Conservation (phyloP, 768 basidiomycete genomes). For the Amanita polypyramis region DNA sequence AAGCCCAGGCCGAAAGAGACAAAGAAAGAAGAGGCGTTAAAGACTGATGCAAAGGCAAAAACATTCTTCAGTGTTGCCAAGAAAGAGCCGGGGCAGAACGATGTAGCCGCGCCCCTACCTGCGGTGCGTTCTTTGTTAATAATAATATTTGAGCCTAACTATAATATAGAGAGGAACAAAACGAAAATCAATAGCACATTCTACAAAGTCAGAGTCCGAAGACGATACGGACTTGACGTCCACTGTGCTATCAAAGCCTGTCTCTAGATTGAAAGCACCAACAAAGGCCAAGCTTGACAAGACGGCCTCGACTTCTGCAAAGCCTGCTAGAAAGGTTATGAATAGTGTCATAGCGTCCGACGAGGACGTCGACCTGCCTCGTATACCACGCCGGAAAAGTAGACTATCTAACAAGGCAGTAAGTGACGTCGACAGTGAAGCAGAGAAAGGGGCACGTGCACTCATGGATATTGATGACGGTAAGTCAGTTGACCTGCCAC, state of each 20-base stretch:
- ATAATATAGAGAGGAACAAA: constrained; percentile 25
- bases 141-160: not conserved
- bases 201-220: constrained; percentile 18
- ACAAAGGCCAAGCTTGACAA: not conserved
- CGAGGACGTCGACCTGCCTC: constrained; percentile 39
- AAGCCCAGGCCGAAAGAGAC: constrained; percentile 31
- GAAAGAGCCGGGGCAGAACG: constrained; percentile 11
- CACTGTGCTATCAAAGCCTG: not conserved
- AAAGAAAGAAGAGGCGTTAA: constrained; percentile 13
- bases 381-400: constrained; percentile 12
- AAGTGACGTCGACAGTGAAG: constrained; percentile 24
- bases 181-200: constrained; percentile 30
- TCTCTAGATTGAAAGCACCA: constrained; percentile 7
- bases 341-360: constrained; percentile 48
- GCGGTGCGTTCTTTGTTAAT: constrained; percentile 1
- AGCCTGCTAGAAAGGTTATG: constrained; percentile 21
- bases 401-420: constrained; percentile 19
- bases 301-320: not conserved
- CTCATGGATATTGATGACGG: constrained; percentile 79
- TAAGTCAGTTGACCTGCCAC: constrained; percentile 15
- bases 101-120: constrained; percentile 15
- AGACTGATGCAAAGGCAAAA: constrained; percentile 12
- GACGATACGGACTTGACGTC: constrained; percentile 12
- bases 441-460: constrained; percentile 38
- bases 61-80: constrained; percentile 9